Conservation (phyloP, 805 yeast genomes). For the Ogataea nakhonphanomensis region DNA sequence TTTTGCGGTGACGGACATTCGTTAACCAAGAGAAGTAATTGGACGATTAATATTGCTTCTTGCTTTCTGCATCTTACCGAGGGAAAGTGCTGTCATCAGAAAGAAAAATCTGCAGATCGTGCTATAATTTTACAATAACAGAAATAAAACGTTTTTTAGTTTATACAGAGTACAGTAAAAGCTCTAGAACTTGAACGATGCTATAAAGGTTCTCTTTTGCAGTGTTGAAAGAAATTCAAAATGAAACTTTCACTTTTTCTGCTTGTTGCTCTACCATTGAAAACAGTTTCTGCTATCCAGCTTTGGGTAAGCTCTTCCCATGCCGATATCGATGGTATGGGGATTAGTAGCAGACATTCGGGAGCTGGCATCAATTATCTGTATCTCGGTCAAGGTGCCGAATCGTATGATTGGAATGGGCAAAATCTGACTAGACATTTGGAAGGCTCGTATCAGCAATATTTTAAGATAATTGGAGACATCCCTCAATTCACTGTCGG, state of each 20-base stretch:
- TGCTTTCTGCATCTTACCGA: too few species aligned
- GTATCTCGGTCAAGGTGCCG: conserved; percentile 29
- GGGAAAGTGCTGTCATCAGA: too few species aligned
- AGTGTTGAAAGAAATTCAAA: too few species aligned
- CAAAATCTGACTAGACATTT: conserved; percentile 1
- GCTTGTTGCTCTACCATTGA: neutral
- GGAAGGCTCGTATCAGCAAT: neutral
- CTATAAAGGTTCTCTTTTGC: neutral
- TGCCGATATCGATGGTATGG: conserved; percentile 27
- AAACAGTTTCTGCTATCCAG: conserved; percentile 13
- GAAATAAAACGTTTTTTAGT: too few species aligned
- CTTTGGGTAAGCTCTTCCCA: conserved; percentile 27
- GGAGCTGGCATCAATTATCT: conserved; percentile 47
- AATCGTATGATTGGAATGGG: conserved; percentile 22
- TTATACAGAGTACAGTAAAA: too few species aligned
- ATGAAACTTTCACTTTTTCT: neutral
- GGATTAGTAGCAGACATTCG: conserved; percentile 37
- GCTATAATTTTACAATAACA: too few species aligned
- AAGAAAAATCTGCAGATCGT: too few species aligned
- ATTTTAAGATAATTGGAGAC: neutral
- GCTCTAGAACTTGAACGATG: neutral
- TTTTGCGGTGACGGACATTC: too few species aligned
- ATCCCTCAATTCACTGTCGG: conserved; percentile 9
- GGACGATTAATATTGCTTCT: too few species aligned
- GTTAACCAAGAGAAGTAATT: too few species aligned